A percentile compares a stretch with the other conserved stretches of the same genome.
Evolutionary conservation across 2,329 filamentous ascomycete species (phyloP).

Genomic region (Boeremia exigua): DNA sequence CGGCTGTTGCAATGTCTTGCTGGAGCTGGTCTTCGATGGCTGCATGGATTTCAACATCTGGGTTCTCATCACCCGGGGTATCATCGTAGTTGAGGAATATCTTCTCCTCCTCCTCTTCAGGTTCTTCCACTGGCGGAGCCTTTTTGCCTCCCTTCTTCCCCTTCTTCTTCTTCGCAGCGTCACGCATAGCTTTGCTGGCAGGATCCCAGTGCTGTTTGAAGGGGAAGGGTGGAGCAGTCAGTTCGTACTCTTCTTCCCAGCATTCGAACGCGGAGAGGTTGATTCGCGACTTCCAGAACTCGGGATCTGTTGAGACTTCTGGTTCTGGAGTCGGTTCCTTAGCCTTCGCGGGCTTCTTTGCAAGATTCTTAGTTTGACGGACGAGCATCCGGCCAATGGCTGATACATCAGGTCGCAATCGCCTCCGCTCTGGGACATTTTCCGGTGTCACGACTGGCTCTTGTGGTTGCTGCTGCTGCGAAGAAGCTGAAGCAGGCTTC

Average conservation of each 20-base stretch:
- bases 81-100: slow-evolving; percentile 45
- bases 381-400: slow-evolving; percentile 41
- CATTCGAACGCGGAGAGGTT: slow-evolving; percentile 83
- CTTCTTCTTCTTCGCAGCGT: slow-evolving; percentile 66
- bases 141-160: slow-evolving; percentile 56
- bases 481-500: neutral
- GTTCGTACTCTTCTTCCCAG: slow-evolving; percentile 60
- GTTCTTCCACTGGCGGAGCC: slow-evolving; percentile 42
- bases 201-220: slow-evolving; percentile 90
- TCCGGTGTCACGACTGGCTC: slow-evolving; percentile 4
- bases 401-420: slow-evolving; percentile 33
- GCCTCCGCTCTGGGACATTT: slow-evolving; percentile 24
- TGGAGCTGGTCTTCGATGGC: slow-evolving; percentile 41
- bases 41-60: slow-evolving; percentile 29
- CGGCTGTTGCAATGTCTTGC: slow-evolving; percentile 53
- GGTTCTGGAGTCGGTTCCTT: slow-evolving; percentile 33
- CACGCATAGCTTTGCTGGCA: slow-evolving; percentile 65
- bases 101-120: slow-evolving; percentile 50
- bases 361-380: slow-evolving; percentile 33
- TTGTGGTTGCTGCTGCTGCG: neutral
- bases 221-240: slow-evolving; percentile 84
- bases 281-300: slow-evolving; percentile 77
- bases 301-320: slow-evolving; percentile 53
- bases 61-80: slow-evolving; percentile 25
- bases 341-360: slow-evolving; percentile 26